phyloP scores from a whole-genome alignment of 345 rosid genomes.

The Murraya paniculata region DNA sequence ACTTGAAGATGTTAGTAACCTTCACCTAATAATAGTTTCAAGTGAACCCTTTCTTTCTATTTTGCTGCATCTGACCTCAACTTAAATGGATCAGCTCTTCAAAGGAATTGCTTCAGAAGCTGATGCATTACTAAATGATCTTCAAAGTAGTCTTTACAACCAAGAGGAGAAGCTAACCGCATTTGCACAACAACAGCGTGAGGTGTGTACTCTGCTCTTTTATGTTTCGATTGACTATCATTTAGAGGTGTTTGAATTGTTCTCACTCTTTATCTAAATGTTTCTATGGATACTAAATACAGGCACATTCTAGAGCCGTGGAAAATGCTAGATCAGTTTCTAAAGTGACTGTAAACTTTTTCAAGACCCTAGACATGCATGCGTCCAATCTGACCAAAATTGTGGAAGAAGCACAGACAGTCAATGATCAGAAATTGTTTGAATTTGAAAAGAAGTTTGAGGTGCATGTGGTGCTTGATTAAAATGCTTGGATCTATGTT shows the following conservation, averaged over 20 bases:
- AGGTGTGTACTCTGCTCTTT: slow-evolving; percentile 42
- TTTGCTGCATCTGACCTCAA: slow-evolving; percentile 17
- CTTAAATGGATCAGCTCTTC: slow-evolving; percentile 64
- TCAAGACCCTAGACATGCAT: slow-evolving; percentile 67
- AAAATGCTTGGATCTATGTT: slow-evolving; percentile 10
- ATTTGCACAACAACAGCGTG: slow-evolving; percentile 76
- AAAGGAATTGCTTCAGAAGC: slow-evolving; percentile 86
- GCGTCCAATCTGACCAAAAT: slow-evolving; percentile 66
- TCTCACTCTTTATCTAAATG: not conserved
- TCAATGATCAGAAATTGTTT: slow-evolving; percentile 69
- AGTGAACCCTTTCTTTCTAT: slow-evolving; percentile 9
- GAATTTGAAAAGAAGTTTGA: slow-evolving; percentile 90
- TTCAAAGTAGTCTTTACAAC: slow-evolving; percentile 70
- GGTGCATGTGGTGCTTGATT: slow-evolving; percentile 40
- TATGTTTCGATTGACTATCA: not conserved
- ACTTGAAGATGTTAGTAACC: slow-evolving; percentile 68
- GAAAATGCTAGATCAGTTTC: slow-evolving; percentile 84
- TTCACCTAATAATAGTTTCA: not conserved
- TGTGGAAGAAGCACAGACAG: slow-evolving; percentile 78
- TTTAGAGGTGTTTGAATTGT: slow-evolving; percentile 1
- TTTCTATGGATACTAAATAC: slow-evolving; percentile 22
- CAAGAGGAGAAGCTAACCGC: slow-evolving; percentile 78
- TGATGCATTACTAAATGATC: slow-evolving; percentile 70
- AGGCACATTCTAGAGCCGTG: slow-evolving; percentile 90
- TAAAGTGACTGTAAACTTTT: slow-evolving; percentile 70